A percentile compares a stretch with the other conserved stretches of the same genome.
Evolutionary conservation across 2,329 filamentous ascomycete species (phyloP).

Genomic region (Calonectria pteridis): DNA sequence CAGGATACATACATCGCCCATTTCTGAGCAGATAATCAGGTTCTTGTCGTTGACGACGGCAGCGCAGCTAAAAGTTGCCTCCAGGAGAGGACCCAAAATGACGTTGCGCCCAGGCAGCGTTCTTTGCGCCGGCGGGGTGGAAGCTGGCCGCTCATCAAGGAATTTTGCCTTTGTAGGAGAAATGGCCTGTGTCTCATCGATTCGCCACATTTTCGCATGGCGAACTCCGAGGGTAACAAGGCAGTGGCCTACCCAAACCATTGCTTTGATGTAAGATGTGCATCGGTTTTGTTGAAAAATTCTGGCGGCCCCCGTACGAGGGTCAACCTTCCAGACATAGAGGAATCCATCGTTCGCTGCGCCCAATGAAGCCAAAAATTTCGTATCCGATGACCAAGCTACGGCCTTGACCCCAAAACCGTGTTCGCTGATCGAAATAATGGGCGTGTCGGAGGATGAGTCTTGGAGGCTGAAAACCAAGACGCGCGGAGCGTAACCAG

Average conservation of each 20-base stretch:
- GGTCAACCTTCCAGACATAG: conserved; percentile 89
- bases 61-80: conserved; percentile 86
- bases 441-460: conserved; percentile 81
- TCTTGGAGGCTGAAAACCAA: conserved; percentile 90
- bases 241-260: conserved; percentile 89
- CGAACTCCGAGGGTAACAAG: conserved; percentile 90
- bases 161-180: conserved; percentile 76
- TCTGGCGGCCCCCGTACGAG: conserved; percentile 83
- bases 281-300: conserved; percentile 91
- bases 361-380: conserved; percentile 89
- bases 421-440: conserved; percentile 90
- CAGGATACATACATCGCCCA: conserved; percentile 89
- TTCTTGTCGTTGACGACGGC: conserved; percentile 76
- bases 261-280: conserved; percentile 85
- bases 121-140: conserved; percentile 58
- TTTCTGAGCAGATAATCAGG: conserved; percentile 87
- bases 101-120: conserved; percentile 90
- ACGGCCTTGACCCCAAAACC: conserved; percentile 89
- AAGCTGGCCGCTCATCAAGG: conserved; percentile 54
- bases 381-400: conserved; percentile 89
- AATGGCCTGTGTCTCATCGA: conserved; percentile 73
- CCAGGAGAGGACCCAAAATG: conserved; percentile 82
- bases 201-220: conserved; percentile 93
- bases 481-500: conserved; percentile 91
- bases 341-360: conserved; percentile 93